These are phyloP conservation scores for Purpureocillium lavendulum DNA, from an alignment of 2,329 filamentous ascomycete species.

Conservation along the genomic window DNA sequence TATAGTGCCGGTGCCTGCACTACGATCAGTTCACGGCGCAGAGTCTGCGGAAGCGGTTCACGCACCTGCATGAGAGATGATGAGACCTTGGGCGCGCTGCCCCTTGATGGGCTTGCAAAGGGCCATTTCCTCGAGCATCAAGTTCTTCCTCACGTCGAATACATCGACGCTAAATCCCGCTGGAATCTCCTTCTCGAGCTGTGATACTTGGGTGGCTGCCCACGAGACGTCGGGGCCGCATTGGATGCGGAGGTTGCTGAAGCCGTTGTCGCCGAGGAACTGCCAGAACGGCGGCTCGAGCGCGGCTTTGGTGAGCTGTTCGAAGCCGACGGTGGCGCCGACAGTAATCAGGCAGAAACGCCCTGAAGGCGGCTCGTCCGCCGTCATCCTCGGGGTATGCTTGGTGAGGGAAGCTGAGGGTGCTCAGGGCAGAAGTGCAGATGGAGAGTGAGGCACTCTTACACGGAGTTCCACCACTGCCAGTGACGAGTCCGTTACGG, in stretches of 20 bases:
- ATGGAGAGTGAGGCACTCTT: too few species aligned
- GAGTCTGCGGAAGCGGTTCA: slow-evolving; percentile 4
- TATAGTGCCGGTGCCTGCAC: slow-evolving; percentile 89
- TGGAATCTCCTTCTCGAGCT: slow-evolving; percentile 15
- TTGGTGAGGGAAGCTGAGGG: not conserved
- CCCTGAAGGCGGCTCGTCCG: slow-evolving; percentile 5
- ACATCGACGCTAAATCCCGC: slow-evolving; percentile 15
- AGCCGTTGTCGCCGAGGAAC: slow-evolving; percentile 49
- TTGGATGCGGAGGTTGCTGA: slow-evolving; percentile 69
- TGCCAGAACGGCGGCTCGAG: slow-evolving; percentile 55
- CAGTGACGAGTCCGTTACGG: too few species aligned
- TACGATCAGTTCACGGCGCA: not conserved
- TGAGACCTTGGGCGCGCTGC: slow-evolving; percentile 52
- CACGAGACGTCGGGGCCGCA: slow-evolving; percentile 59
- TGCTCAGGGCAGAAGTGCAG: too few species aligned
- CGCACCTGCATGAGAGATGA: slow-evolving; percentile 85
- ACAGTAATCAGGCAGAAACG: slow-evolving; percentile 75
- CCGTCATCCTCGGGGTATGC: slow-evolving; percentile 5
- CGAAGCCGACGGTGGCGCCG: slow-evolving; percentile 83
- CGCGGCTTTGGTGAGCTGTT: slow-evolving; percentile 57
- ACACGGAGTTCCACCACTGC: too few species aligned
- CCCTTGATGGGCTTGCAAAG: slow-evolving; percentile 39
- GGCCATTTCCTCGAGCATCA: slow-evolving; percentile 41
- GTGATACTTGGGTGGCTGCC: slow-evolving; percentile 16
- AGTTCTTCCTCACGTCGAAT: slow-evolving; percentile 23